Evolutionary conservation across 2,329 filamentous ascomycete species (phyloP).

Genomic region (Colletotrichum kahawae): DNA sequence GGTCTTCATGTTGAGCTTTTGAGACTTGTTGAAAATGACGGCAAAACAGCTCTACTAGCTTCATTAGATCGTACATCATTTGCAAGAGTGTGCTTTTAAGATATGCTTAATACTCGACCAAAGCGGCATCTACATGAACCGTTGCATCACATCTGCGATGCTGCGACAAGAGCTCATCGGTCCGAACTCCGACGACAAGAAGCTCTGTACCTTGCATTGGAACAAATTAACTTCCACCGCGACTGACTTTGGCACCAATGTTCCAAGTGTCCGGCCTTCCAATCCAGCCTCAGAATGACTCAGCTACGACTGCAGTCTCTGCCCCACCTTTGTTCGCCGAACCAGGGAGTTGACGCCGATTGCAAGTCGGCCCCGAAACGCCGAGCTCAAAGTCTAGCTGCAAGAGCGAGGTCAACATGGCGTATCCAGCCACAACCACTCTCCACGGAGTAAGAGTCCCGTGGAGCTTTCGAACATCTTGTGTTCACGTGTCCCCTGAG

Average conservation of each 20-base stretch:
- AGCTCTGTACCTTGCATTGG: background rate
- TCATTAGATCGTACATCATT: fast-evolving
- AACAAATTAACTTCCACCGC: background rate
- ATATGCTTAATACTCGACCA: background rate
- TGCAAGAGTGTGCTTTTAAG: background rate
- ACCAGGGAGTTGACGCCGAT: background rate
- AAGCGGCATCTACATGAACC: background rate
- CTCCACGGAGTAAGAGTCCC: fast-evolving
- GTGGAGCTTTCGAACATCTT: background rate
- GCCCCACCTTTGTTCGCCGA: background rate
- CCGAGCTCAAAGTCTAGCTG: background rate
- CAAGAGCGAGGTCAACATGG: background rate
- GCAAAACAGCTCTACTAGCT: background rate
- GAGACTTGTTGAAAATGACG: background rate
- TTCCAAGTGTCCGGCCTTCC: background rate
- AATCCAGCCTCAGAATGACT: background rate
- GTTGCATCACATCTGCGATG: background rate
- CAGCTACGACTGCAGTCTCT: background rate
- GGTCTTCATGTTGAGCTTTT: background rate
- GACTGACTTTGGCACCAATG: background rate
- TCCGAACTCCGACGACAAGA: background rate
- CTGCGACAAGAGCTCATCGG: background rate
- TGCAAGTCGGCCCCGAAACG: background rate
- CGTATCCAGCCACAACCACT: fast-evolving
- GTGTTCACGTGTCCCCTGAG: fast-evolving